Base-by-base conservation (phyloP, 2,329 filamentous ascomycete genomes). In the Paecilomyces fulvus region DNA sequence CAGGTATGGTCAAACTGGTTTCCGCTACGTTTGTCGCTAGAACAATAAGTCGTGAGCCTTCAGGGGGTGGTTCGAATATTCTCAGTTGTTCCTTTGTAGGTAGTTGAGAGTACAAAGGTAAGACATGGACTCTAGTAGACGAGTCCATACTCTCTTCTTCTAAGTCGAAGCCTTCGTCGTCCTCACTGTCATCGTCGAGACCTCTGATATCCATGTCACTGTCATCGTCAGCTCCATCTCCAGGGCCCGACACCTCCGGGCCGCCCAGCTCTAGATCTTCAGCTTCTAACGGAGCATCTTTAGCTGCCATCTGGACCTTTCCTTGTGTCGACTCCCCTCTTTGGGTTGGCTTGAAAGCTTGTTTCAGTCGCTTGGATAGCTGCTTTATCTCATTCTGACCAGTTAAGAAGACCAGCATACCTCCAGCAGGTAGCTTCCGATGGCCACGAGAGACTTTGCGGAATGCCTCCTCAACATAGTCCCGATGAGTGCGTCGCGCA, bases 21-120 rank as follows among this genome's bases (percentile, higher is more conserved):
- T 99, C 94, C 0, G 94, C 94, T 49, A 99, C 90, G 72, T 99
- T 99, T 49, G 94, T 99, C 0, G 94, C 91, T 46, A 99, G 76
- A 3, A 99, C 88, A 53, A 99, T 89, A 23, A 94, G 81, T 8
- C 94, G 85, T 8, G 88, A 88, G 14, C 88, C 89, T 55, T 92
- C 88, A 0, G 92, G 92, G 0, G 89, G 83, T 0, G 87, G 80
- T 60, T 96, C 87, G 65, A 99, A 99, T 9, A 99, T 90, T 58
- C 85, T 84, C 68, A 96, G 81, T 73, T 99, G 94, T 65, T 97
- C 91, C 63, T 86, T 87, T 2, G 92, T 95, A 0, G 92, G 90
- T 0, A 99, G 78, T 54, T 96, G 83, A 2, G 94, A 97, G 74
- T 96, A 99, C 0, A 99, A 82, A 0, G 94, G 92, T n/a, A 99